Evolutionary conservation across 1,139 yeast species (phyloP), one percentile per base, ranked within the genome.

Genomic region (Hanseniaspora gamundiae): DNA sequence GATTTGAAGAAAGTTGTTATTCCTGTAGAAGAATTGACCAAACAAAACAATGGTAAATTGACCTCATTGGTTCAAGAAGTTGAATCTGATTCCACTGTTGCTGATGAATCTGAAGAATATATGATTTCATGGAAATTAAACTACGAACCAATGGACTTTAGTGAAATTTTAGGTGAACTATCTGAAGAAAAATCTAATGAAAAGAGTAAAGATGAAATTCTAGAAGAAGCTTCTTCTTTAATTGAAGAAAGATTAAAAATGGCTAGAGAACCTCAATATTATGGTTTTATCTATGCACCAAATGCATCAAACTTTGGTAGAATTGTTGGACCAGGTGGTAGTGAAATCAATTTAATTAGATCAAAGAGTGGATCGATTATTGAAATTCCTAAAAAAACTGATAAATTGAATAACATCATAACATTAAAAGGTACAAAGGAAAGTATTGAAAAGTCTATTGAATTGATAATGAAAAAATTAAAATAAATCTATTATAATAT

Each of bases 271-370:
- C 61, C 69, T 45, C 65, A 68, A 44, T 21, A 26, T 22, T 56
- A 65, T 39, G 81, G 74, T 11, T 75, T 65, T 60, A 54, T 76
- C 47, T 72, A 75, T 71, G 58, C 70, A 31, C 64, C 74, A 27
- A 66, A 69, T 42, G 59, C 71, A n/a, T 56, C 61, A 30, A 59
- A 61, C 42, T 73, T 74, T 55, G 73, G 82, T 47, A 73, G 71
- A 60, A 69, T 85, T 42, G 73, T 86, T 53, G 95, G 95, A 6
- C 78, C 86, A 20, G 80, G 76, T 53, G 95, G 95, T 41, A 64
- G 78, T 30, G 78, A 74, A 51, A 71, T 85, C 55, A 77, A 73
- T 55, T 67, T 67, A 50, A 73, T 85, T 48, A 77, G 94, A 64
- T 67, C 67, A 38, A 67, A 71, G 49, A 66, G 81, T 19, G 76